These are phyloP conservation scores for Rhododendron vialii DNA, from an alignment of 148 eudicot species.

Conservation along the genomic window DNA sequence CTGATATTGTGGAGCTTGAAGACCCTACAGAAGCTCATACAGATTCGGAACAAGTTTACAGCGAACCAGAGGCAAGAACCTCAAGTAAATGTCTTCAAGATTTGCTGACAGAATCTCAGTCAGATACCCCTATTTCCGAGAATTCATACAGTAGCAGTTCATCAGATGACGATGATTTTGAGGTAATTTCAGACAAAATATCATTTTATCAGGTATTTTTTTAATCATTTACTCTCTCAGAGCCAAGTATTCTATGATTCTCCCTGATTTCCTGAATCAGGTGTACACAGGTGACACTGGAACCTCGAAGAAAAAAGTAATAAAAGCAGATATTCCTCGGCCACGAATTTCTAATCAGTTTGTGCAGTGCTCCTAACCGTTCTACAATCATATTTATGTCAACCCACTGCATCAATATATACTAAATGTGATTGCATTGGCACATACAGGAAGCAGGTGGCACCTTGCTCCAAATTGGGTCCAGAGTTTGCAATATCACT, in stretches of 20 bases:
- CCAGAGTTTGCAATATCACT: constrained; percentile 5
- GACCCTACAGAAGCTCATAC: constrained; percentile 1
- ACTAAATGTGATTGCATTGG: background rate
- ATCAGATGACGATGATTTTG: constrained; percentile 21
- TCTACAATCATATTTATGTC: background rate
- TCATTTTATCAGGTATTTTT: background rate
- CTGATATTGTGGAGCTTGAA: constrained; percentile 3
- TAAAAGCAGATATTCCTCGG: constrained; percentile 10
- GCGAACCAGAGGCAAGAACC: constrained; percentile 7
- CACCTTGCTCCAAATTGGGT: constrained; percentile 11
- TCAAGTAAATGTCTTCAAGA: constrained; percentile 36
- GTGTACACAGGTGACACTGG: constrained; percentile 18
- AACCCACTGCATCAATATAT: background rate
- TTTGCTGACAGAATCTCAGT: constrained; percentile 33
- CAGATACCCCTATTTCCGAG: constrained; percentile 25
- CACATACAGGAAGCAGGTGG: constrained; percentile 26
- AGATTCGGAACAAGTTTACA: constrained; percentile 1
- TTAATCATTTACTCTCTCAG: background rate
- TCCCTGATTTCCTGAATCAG: constrained; percentile 20
- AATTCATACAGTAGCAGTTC: constrained; percentile 14
- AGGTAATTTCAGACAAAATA: constrained; percentile 24
- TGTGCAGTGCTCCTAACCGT: background rate
- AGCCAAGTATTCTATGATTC: background rate
- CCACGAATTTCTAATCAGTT: constrained; percentile 21
- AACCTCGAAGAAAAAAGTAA: constrained; percentile 5